Conservation (phyloP, 2,329 filamentous ascomycete species). For the Pseudovirgaria hyperparasitica region DNA sequence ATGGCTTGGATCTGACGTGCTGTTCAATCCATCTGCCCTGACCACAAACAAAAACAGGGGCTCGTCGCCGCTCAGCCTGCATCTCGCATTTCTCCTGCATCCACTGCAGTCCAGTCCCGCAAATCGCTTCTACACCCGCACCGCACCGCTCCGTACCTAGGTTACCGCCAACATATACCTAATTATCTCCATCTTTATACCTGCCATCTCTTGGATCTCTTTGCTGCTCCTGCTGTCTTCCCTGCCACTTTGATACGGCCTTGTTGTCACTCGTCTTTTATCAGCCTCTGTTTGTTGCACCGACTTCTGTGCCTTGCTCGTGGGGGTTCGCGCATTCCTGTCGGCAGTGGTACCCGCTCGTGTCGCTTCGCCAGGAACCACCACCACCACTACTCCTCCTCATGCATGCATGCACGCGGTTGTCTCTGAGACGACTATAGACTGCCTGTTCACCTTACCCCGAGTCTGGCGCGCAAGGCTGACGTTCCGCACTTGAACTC, state of each 20-base stretch:
- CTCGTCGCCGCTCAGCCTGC: slow-evolving; percentile 11
- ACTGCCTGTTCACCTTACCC: no score
- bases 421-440: slow-evolving; percentile 17
- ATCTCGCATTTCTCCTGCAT: slow-evolving; percentile 6
- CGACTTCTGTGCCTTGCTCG: slow-evolving; percentile 8
- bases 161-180: no score
- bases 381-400: slow-evolving; percentile 12
- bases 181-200: no score
- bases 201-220: slow-evolving; percentile 4
- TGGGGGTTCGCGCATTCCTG: slow-evolving; percentile 8
- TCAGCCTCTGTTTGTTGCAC: slow-evolving; percentile 11
- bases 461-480: no score
- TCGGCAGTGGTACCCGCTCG: slow-evolving; percentile 6
- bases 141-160: slow-evolving; percentile 19
- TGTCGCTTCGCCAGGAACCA: slow-evolving; percentile 22
- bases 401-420: slow-evolving; percentile 27
- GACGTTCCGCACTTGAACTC: no score
- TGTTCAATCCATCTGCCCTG: slow-evolving; percentile 2
- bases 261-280: slow-evolving; percentile 13
- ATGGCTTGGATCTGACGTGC: background rate
- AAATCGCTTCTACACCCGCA: slow-evolving; percentile 18
- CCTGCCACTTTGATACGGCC: slow-evolving; percentile 1
- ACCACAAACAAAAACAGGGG: slow-evolving; percentile 15
- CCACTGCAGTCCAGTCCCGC: no score
- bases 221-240: slow-evolving; percentile 4